Base-by-base conservation (phyloP, 2,329 filamentous ascomycete genomes). In the Myriangium duriaei region DNA sequence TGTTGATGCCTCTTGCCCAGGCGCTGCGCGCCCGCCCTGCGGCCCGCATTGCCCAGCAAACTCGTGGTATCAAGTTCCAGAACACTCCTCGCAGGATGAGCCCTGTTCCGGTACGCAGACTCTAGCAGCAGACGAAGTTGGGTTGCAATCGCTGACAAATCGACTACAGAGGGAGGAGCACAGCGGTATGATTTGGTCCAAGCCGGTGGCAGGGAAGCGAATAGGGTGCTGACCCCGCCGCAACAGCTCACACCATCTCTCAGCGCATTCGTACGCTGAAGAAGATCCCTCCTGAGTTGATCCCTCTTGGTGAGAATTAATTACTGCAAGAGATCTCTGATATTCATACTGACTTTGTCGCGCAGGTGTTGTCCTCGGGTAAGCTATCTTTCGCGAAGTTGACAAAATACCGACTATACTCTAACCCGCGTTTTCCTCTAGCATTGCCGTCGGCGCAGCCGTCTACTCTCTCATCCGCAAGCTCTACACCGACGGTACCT, bases 281-380 rank as follows among this genome's bases (percentile, higher is more conserved):
- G 74, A 78, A 79, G 67, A 81, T 96, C 58, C 91, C 91, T 51
- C 77, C 85, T 51, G 91, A 98, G 73, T 73, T 98, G 74, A 76
- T 87, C 52, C 91, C 91, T 57, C 80, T 98, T 53, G 87, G 87
- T 93, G 79, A 62, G 76, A 67, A 7, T 18, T 17, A n/a, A n/a
- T n/a, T 46, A 30, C 42, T 39, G 38, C 44, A 26, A 6, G 15
- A 2, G n/a, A 28, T 2, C 4, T 30, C 7, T 24, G 26, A 16
- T 28, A 26, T 4, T 32, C 13, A 14, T n/a, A 24, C 32, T 40
- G 14, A 46, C 24, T 26, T 13, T 15, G 12, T 41, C 32, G 40
- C 44, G 45, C 49, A 91, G 86, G 81, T 62, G 67, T 91, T 51
- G 91, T 96, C 64, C 79, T 96, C 56, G 75, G 69, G 67, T 88